Evolutionary conservation across 2,329 filamentous ascomycete genomes (phyloP), one percentile per base, ranked within the genome.

Genomic region (Arthroderma sp.): DNA sequence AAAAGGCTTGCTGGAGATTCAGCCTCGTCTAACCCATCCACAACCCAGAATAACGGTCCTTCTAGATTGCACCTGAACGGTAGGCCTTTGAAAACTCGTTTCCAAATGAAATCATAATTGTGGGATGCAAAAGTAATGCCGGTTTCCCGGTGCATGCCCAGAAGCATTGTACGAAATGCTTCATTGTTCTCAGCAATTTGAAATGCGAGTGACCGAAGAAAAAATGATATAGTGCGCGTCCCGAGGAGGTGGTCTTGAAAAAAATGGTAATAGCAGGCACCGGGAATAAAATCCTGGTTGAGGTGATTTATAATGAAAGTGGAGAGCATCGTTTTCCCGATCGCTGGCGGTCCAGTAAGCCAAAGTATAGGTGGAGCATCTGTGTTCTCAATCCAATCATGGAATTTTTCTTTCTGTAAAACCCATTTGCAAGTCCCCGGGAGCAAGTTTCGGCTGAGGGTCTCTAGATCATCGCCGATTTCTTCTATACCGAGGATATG

Each of bases 1-100:
- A 42, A 7, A 31, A 43, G 7, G 5, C 43, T 29, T 3, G 11
- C n/a, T 11, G 36, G 28, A 22, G 27, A 29, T 44, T 53, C 46
- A 27, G 47, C 46, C 34, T 54, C 53, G 33, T 55, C 53, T 5
- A 55, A 15, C 6, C 40, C 53, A 46, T 55, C 51, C n/a, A 55
- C 38, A 3, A 54, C 46, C 53, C 53, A 55, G 28, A 50, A 48
- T 31, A 54, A 32, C 4, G 44, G 43, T 5, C 32, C 8, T 1
- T 30, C 38, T 11, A 50, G 40, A 2, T 45, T 43, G 5, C 43
- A 36, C 11, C 31, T 43, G 31, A 54, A 53, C 1, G 53, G 38
- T 3, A 38, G 11, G 8, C 40, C 42, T 11, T 47, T 40, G 30
- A 50, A 54, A 4, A 53, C 10, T n/a, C 33, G 46, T 10, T 51